Evolutionary conservation across 441 rosid species (phyloP), one percentile per base, ranked within the genome.

Genomic region (Erodium moschatum): DNA sequence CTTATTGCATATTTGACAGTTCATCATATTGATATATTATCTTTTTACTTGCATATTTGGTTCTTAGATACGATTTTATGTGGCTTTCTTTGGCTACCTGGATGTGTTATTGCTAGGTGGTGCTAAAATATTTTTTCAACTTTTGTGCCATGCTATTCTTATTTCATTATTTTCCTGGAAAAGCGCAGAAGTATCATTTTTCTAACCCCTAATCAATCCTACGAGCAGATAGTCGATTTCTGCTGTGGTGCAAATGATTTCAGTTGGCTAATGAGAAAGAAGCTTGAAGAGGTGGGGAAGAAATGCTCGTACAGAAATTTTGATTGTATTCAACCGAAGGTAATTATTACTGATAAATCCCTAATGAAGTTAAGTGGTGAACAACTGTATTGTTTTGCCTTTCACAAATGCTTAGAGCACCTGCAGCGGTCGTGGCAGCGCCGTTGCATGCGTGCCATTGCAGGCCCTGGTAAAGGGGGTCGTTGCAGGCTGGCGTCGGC

Each of bases 241-340:
- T 93, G 97, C 69, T 93, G 98, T 71, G 98, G 98, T 67, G 86
- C 97, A 67, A 93, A 93, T 81, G 96, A 93, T 78, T 93, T 93
- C 71, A 91, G 98, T 74, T 78, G 84, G 69, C 75, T 88, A 67
- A 83, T 88, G 96, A 90, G 86, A 73, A 70, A 46, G 73, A 93
- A 89, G 86, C 90, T 93, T 75, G 89, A 91, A 68, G 96, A 85
- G 78, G 85, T 76, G 0, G 92, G 96, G 74, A 93, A 89, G 86
- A 89, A 78, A 52, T 93, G 98, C 79, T 88, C 72, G 0, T 89
- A 73, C 76, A 89, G 83, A 83, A 93, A 93, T 69, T 93, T 81
- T 75, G 98, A 93, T 70, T 35, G 86, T 67, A 42, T 93, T 64
- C 91, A 72, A 67, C 78, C 98, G 2, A 91, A 91, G 97, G 98